phyloP scores from a whole-genome alignment of 2,329 filamentous ascomycete species.

The Phialophora tarda region DNA sequence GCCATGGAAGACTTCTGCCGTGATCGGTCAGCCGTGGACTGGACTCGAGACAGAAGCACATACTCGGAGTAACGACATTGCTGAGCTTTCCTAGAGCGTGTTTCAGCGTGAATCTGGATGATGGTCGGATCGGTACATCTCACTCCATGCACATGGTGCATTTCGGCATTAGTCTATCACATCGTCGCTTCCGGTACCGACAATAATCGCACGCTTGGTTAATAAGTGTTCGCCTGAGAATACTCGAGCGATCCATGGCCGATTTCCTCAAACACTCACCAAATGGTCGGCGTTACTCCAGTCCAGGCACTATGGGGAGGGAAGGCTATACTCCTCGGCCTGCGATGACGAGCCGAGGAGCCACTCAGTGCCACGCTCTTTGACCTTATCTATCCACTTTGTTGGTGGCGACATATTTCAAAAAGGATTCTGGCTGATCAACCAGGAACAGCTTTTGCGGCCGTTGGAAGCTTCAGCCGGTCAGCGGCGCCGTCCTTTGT shows the following conservation, averaged over 20 bases:
- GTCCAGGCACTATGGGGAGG: no score
- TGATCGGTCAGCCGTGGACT: not conserved
- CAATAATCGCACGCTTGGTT: conserved; percentile 51
- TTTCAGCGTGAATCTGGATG: not conserved
- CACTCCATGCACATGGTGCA: conserved; percentile 54
- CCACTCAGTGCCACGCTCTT: not conserved
- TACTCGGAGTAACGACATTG: conserved; percentile 14
- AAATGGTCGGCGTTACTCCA: no score
- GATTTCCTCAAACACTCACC: no score
- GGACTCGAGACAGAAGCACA: not conserved
- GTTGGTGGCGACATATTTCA: not conserved
- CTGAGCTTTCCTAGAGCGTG: conserved; percentile 12
- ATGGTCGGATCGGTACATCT: not conserved
- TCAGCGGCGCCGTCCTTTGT: not conserved
- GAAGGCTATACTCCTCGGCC: no score
- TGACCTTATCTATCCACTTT: conserved; percentile 8
- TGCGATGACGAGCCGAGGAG: no score
- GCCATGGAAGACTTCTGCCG: conserved; percentile 7
- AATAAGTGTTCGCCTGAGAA: not conserved
- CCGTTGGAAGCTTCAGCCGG: not conserved
- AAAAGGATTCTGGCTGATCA: not conserved
- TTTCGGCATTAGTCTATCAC: conserved; percentile 56
- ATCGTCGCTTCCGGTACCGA: conserved; percentile 58
- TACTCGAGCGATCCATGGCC: not conserved
- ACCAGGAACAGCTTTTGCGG: conserved; percentile 1